These are phyloP conservation scores for Fusarium euwallaceae DNA, from an alignment of 2,329 filamentous ascomycete species.

Conservation along the genomic window DNA sequence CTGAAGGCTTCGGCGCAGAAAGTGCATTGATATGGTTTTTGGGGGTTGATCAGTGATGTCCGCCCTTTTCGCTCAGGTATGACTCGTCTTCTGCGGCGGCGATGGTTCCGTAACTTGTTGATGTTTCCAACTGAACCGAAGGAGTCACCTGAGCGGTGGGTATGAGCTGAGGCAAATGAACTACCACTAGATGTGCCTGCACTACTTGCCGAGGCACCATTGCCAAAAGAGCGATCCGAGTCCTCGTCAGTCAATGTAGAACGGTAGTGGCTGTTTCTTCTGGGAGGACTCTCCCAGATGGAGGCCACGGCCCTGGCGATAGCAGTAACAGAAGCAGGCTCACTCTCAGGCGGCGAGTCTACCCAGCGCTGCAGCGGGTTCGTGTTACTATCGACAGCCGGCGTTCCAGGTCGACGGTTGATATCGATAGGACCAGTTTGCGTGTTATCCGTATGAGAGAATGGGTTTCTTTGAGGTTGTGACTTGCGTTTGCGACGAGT, in stretches of 20 bases:
- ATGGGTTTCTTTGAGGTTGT: not conserved
- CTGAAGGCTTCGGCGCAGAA: not conserved
- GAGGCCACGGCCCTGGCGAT: not conserved
- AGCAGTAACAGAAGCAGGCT: not conserved
- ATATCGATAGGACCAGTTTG: slow-evolving; percentile 59
- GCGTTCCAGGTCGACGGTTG: not conserved
- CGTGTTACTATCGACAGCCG: not conserved
- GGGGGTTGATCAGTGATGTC: not conserved
- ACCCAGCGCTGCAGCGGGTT: not conserved
- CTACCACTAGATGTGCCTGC: not conserved
- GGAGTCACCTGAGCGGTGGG: not conserved
- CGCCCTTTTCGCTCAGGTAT: not conserved
- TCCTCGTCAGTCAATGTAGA: not conserved
- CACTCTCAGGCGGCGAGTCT: not conserved
- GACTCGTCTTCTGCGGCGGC: not conserved
- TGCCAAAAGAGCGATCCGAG: not conserved
- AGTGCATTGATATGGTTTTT: not conserved
- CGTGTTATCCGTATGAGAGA: slow-evolving; percentile 58
- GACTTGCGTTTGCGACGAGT: not conserved
- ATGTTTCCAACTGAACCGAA: not conserved
- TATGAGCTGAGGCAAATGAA: not conserved
- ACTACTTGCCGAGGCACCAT: not conserved
- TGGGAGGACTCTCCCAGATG: not conserved
- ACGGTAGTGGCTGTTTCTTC: not conserved
- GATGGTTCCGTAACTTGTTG: not conserved